Evolutionary conservation across 1,284 basidiomycete genomes (phyloP).

Genomic region (Ceratobasidium sp.): DNA sequence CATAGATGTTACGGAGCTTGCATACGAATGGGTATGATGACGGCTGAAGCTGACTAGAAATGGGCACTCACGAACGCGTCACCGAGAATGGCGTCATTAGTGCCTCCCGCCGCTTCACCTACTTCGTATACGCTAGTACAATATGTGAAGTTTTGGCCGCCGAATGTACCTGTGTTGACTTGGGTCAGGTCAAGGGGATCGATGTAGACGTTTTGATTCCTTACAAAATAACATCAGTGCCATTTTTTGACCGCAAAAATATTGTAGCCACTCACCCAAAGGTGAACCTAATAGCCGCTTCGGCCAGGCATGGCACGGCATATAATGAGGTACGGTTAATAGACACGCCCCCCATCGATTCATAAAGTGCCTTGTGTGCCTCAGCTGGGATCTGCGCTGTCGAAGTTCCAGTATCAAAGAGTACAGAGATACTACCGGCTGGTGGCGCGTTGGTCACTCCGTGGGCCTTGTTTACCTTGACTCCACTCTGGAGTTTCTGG

Average conservation of each 20-base stretch:
- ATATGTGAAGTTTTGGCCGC: slow-evolving; percentile 1
- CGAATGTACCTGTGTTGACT: not conserved
- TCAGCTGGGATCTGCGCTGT: slow-evolving; percentile 1
- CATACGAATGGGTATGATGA: not conserved
- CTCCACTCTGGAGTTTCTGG: not conserved
- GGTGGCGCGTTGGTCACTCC: slow-evolving; percentile 2
- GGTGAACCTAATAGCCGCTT: not conserved
- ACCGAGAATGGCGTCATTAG: slow-evolving; percentile 17
- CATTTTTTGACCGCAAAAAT: not conserved
- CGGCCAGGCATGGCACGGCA: slow-evolving; percentile 27
- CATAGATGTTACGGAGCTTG: slow-evolving; percentile 35
- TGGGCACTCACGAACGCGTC: slow-evolving; percentile 26
- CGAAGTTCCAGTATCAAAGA: slow-evolving; percentile 33
- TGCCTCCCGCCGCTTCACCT: not conserved
- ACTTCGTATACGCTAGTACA: slow-evolving; percentile 4
- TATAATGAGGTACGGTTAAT: not conserved
- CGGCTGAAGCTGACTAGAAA: no score
- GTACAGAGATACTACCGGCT: slow-evolving; percentile 5
- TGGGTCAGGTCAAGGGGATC: slow-evolving; percentile 15
- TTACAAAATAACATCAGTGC: not conserved
- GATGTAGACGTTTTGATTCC: not conserved
- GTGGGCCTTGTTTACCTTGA: not conserved
- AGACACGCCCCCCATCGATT: slow-evolving; percentile 20
- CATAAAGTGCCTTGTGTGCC: slow-evolving; percentile 13
- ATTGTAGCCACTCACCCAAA: slow-evolving; percentile 3